Base-by-base conservation (phyloP, 2,329 filamentous ascomycete species). In the Raffaelea deltoideospora region DNA sequence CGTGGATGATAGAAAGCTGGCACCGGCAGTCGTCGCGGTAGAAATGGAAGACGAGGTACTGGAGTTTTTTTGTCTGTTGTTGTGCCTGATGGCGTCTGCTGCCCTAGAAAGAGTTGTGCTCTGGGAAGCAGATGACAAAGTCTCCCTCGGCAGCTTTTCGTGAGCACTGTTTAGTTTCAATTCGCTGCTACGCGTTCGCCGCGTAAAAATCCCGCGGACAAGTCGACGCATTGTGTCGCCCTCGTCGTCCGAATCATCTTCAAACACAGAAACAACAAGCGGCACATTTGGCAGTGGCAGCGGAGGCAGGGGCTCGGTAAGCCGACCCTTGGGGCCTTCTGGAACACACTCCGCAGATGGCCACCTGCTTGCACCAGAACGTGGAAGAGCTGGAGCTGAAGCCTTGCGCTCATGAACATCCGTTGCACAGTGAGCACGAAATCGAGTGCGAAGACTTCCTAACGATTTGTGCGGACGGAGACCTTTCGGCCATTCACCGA, bases 241-340 rank as follows among this genome's bases (percentile, higher is more conserved):
- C 18, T 46, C 44, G 14, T 46, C 40, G 7, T 46, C 44, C 9
- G 44, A 44, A 26, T 46, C 44, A 10, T 45, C 42, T 15, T 46
- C 44, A 14, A 46, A 46, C 2, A 46, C 33, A 9, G 44, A 46
- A 13, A 42, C 35, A 13, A 42, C 35, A 9, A 39, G 33, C 1
- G 37, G 33, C 3, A 30, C 19, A 4, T 31, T 28, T 2, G n/a
- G 7, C n/a, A 15, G 31, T 1, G 40, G 32, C 3, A 31, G 18
- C 2, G 22, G 15, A 10, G 33, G 35, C 10, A 38, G 23, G 3
- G 26, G 27, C 10, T 21, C 35, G 10, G 32, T 22, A 9, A 17
- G 11, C 1, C 23, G 32, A 5, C 11, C 10, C 26, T 11, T 33
- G 28, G 3, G 17, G 9, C 1, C 13, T 17, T 9, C 13, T 5